Evolutionary conservation across 306 rosid species (phyloP).

Genomic region (Vachellia collinsii): DNA sequence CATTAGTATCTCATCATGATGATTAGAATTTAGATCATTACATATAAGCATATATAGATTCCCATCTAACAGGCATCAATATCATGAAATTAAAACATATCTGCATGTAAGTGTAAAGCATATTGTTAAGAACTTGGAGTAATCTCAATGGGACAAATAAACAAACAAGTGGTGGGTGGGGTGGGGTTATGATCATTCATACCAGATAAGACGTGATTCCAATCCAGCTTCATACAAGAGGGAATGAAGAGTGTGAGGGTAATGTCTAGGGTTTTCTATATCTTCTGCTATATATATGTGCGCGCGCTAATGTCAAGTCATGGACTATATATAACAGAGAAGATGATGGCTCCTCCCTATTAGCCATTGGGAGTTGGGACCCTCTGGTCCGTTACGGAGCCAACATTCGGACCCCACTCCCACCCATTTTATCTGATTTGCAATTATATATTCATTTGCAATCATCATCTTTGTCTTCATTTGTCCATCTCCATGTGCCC

Average conservation of each 20-base stretch:
- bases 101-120: not conserved
- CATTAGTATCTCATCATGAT: slow-evolving; percentile 30
- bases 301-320: slow-evolving; percentile 30
- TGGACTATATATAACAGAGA: slow-evolving; percentile 18
- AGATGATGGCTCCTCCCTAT: slow-evolving; percentile 32
- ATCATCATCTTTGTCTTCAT: slow-evolving; percentile 25
- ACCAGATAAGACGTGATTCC: not conserved
- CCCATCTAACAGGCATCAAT: not conserved
- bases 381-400: slow-evolving; percentile 49
- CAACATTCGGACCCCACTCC: slow-evolving; percentile 52
- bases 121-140: not conserved
- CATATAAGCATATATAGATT: not conserved
- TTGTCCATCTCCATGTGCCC: slow-evolving; percentile 31
- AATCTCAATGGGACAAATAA: not conserved
- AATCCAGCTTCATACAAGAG: not conserved
- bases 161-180: slow-evolving; percentile 12
- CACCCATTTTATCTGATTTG: slow-evolving; percentile 31
- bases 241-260: not conserved
- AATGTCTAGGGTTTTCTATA: slow-evolving; percentile 28
- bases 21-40: not conserved
- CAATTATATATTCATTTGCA: too few species aligned
- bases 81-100: not conserved
- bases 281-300: not conserved
- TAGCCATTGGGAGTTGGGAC: slow-evolving; percentile 71
- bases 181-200: not conserved